These are phyloP conservation scores for Mycosphaerella sp. DNA, from an alignment of 2,329 filamentous ascomycete genomes.

Conservation along the genomic window DNA sequence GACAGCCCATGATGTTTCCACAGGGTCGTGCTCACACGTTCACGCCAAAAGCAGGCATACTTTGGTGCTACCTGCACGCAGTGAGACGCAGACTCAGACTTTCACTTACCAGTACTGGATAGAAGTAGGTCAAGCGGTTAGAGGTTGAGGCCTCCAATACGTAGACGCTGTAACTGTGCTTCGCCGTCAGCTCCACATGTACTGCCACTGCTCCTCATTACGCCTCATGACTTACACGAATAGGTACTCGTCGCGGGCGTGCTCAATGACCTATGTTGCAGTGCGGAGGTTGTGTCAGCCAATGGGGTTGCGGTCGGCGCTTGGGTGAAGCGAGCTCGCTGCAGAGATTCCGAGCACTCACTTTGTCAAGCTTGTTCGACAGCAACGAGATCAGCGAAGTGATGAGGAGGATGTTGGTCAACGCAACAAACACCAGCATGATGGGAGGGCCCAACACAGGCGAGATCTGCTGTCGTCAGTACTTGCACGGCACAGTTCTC, in stretches of 20 bases:
- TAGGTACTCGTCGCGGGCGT: constrained; percentile 67
- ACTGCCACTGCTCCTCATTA: constrained; percentile 51
- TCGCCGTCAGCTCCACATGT: constrained; percentile 22
- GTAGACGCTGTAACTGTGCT: constrained; percentile 46
- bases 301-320: constrained; percentile 28
- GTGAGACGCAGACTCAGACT: constrained; percentile 1
- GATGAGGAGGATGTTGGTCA: constrained; percentile 73
- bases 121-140: constrained; percentile 14
- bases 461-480: constrained; percentile 33
- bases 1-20: neutral
- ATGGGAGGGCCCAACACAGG: constrained; percentile 47
- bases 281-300: constrained; percentile 25
- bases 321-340: constrained; percentile 12
- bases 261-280: constrained; percentile 49
- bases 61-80: neutral
- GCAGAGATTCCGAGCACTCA: constrained; percentile 14
- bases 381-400: constrained; percentile 48
- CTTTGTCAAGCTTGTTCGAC: constrained; percentile 23
- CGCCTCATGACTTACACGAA: constrained; percentile 54
- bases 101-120: constrained; percentile 14
- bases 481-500: constrained; percentile 8
- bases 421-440: constrained; percentile 64
- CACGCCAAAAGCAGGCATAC: neutral
- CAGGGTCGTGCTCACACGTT: neutral
- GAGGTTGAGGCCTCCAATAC: constrained; percentile 41